Percentiles rank a stretch among this genome's conserved stretches.
phyloP scores from a whole-genome alignment of 441 rosid species.

The Eugenia klotzschiana region DNA sequence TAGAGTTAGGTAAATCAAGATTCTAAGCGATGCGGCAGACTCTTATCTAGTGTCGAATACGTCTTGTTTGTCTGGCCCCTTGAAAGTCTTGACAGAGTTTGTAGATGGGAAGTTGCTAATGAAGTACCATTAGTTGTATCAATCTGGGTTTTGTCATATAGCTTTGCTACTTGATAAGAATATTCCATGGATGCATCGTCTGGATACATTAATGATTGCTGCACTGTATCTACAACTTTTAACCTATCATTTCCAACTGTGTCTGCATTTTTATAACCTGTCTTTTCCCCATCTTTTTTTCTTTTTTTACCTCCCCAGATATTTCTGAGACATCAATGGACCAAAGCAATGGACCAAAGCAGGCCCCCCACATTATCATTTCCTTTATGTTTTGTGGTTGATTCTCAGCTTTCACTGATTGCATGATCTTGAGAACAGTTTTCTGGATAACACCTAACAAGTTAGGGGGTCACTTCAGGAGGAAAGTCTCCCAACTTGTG shows the following conservation, averaged over 20 bases:
- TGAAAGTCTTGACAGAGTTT: not conserved
- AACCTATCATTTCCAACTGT: not conserved
- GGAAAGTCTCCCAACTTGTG: not conserved
- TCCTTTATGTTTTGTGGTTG: not conserved
- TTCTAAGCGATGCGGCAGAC: not conserved
- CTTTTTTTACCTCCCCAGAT: not conserved
- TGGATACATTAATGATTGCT: not conserved
- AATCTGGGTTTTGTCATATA: not conserved
- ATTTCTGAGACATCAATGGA: not conserved
- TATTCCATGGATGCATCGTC: not conserved
- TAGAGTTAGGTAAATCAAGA: not conserved
- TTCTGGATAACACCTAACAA: not conserved
- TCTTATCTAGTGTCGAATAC: rapidly evolving
- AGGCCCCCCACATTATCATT: not conserved
- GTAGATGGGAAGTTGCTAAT: not conserved
- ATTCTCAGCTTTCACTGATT: not conserved
- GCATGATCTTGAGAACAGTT: not conserved
- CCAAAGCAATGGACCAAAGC: not conserved
- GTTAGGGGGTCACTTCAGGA: not conserved
- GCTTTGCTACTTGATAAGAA: not conserved
- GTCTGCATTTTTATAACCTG: not conserved
- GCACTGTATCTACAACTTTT: not conserved
- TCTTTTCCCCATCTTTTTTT: too few species aligned
- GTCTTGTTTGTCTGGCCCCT: not conserved
- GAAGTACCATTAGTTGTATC: not conserved